These are phyloP conservation scores for Boletus rubropictus DNA, from an alignment of 768 basidiomycete species.

Conservation along the genomic window DNA sequence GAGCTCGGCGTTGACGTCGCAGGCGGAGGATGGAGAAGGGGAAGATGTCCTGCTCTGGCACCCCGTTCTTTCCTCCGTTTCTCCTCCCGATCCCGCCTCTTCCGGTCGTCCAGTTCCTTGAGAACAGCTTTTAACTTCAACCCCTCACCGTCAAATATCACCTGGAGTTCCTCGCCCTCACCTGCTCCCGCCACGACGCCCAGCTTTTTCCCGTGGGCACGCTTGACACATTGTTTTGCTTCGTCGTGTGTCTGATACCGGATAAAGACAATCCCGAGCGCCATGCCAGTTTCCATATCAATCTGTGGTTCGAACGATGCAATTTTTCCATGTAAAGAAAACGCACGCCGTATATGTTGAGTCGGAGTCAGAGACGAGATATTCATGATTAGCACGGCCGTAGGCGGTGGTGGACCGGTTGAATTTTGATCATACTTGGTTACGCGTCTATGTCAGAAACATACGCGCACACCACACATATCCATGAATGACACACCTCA, in stretches of 20 bases:
- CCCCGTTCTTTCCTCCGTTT: constrained; percentile 41
- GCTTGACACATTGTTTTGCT: constrained; percentile 59
- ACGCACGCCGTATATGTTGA: constrained; percentile 57
- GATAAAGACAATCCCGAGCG: constrained; percentile 77
- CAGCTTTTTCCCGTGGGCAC: constrained; percentile 60
- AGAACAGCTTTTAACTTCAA: constrained; percentile 56
- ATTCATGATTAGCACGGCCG: constrained; percentile 64
- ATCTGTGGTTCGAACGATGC: constrained; percentile 69
- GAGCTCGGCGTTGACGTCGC: constrained; percentile 26
- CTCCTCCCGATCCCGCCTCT: constrained; percentile 43
- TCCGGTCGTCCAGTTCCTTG: constrained; percentile 52
- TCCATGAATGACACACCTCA: constrained; percentile 40
- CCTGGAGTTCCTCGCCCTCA: constrained; percentile 60
- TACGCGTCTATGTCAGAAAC: constrained; percentile 4
- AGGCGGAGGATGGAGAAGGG: constrained; percentile 8
- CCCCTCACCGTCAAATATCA: constrained; percentile 78
- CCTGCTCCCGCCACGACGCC: constrained; percentile 39
- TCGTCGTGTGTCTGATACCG: constrained; percentile 60
- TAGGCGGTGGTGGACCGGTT: constrained; percentile 64
- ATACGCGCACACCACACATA: background rate
- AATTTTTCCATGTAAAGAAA: constrained; percentile 57
- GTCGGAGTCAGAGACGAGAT: constrained; percentile 69
- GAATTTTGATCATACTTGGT: constrained; percentile 71
- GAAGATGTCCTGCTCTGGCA: constrained; percentile 14
- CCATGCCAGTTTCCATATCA: constrained; percentile 73